Evolutionary conservation across 805 yeast species (phyloP).

Genomic region (Vanderwaltozyma tropicalis): DNA sequence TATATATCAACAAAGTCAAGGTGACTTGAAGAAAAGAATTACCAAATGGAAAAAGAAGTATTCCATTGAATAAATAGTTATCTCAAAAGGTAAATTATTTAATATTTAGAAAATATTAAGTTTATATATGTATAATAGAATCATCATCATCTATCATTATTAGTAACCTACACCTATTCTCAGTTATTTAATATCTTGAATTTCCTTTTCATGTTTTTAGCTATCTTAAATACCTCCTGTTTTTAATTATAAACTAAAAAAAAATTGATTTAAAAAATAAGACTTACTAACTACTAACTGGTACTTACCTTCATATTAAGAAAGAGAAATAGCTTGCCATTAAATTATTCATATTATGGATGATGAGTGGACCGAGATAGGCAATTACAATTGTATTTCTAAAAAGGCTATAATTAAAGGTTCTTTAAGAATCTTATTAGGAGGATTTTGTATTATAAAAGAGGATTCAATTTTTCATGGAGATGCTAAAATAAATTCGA

Average conservation of each 20-base stretch:
- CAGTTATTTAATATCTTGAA: no score
- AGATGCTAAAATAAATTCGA: background rate
- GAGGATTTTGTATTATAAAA: background rate
- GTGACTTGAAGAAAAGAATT: constrained; percentile 68
- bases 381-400: background rate
- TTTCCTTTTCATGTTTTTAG: no score
- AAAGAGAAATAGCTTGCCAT: no score
- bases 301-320: no score
- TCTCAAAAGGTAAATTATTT: background rate
- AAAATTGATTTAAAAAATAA: no score
- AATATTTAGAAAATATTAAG: background rate
- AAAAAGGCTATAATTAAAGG: background rate
- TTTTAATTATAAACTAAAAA: no score
- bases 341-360: background rate
- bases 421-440: background rate
- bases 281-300: no score
- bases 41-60: constrained; percentile 53
- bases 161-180: no score
- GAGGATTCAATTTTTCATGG: background rate
- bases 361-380: background rate
- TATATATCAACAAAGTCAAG: constrained; percentile 72
- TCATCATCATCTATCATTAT: no score
- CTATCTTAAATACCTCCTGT: no score
- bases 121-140: background rate
- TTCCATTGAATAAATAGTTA: constrained; percentile 18